Evolutionary conservation across 345 rosid species (phyloP).

Genomic region (Eucalyptus pauciflora): DNA sequence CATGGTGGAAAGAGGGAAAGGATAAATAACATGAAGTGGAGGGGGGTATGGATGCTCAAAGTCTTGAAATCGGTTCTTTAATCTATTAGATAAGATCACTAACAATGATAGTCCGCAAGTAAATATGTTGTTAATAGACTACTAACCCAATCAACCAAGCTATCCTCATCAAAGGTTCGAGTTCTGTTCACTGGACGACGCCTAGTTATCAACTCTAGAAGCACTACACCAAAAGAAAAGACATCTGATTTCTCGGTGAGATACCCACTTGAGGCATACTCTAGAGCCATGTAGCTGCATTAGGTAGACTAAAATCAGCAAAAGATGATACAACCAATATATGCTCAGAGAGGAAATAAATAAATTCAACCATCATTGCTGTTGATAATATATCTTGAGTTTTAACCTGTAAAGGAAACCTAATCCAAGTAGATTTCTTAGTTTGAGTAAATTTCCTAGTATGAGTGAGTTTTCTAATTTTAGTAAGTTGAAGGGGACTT

Average conservation of each 20-base stretch:
- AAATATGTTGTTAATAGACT: not conserved
- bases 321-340: not conserved
- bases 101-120: not conserved
- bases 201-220: constrained; percentile 77
- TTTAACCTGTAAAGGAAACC: no score
- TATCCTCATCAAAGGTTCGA: constrained; percentile 46
- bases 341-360: not conserved
- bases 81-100: not conserved
- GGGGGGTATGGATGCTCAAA: not conserved
- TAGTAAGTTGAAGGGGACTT: no score
- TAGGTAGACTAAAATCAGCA: not conserved
- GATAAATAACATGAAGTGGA: not conserved
- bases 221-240: constrained; percentile 81
- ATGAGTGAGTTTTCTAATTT: no score
- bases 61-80: not conserved
- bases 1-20: not conserved
- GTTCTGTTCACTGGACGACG: constrained; percentile 49
- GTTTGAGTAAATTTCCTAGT: no score
- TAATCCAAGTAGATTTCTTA: no score
- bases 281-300: constrained; percentile 87
- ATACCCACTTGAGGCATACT: constrained; percentile 81
- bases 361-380: not conserved
- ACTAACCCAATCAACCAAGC: constrained; percentile 86
- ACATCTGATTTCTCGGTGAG: constrained; percentile 84
- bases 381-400: no score